These are phyloP conservation scores for Prunus armeniaca DNA, from an alignment of 306 rosid genomes.

Conservation along the genomic window DNA sequence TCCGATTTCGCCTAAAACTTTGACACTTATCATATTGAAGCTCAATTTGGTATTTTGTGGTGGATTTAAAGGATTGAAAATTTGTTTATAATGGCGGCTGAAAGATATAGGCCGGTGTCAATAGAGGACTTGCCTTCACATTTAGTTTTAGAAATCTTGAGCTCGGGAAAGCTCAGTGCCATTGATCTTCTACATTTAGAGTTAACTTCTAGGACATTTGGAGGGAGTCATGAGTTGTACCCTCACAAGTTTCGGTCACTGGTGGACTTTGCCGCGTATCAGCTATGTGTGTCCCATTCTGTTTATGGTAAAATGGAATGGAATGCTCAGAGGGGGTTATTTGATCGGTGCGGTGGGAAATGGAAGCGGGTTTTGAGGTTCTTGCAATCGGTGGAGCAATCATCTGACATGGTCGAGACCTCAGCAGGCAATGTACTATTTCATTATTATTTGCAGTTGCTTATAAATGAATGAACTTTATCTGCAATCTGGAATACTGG, in stretches of 20 bases:
- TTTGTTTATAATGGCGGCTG: slow-evolving; percentile 32
- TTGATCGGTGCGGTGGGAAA: slow-evolving; percentile 67
- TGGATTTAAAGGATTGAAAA: not conserved
- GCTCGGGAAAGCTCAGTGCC: slow-evolving; percentile 68
- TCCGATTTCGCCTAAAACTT: slow-evolving; percentile 44
- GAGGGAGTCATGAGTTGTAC: slow-evolving; percentile 39
- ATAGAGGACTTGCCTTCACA: slow-evolving; percentile 60
- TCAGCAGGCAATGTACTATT: slow-evolving; percentile 92
- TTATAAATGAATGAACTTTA: slow-evolving; percentile 16
- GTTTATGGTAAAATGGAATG: slow-evolving; percentile 45
- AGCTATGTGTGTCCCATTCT: slow-evolving; percentile 52
- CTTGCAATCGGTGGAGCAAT: slow-evolving; percentile 80
- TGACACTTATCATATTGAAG: slow-evolving; percentile 17
- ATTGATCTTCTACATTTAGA: slow-evolving; percentile 74
- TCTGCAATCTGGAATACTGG: slow-evolving; percentile 11
- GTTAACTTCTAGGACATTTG: slow-evolving; percentile 64
- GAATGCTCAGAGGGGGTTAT: slow-evolving; percentile 56
- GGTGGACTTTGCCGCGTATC: slow-evolving; percentile 75
- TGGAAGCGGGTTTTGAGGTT: slow-evolving; percentile 91
- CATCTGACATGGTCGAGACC: slow-evolving; percentile 67
- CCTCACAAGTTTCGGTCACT: slow-evolving; percentile 71
- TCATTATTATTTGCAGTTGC: slow-evolving; percentile 25
- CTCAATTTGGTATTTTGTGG: not conserved
- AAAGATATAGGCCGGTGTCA: slow-evolving; percentile 28
- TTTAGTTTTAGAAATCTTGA: slow-evolving; percentile 70